Evolutionary conservation across 768 basidiomycete genomes (phyloP).

Genomic region (Russula ochroleuca): DNA sequence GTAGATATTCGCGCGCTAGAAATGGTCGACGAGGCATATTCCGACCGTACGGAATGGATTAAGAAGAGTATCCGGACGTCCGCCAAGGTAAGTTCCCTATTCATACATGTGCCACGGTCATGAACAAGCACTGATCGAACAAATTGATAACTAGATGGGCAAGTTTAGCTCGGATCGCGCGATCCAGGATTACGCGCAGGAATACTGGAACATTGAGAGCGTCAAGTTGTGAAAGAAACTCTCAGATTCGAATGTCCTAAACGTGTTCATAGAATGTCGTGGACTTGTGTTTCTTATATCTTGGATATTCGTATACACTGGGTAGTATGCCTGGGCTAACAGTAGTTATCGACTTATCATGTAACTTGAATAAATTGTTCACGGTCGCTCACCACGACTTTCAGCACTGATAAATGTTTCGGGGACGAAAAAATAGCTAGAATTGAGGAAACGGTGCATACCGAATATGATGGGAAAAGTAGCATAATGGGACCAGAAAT

Average conservation of each 20-base stretch:
- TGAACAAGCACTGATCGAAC: neutral
- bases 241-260: neutral
- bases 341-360: neutral
- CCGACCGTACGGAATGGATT: constrained; percentile 81
- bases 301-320: constrained; percentile 1
- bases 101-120: neutral
- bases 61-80: constrained; percentile 86
- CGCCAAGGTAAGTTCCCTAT: constrained; percentile 49
- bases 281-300: constrained; percentile 4
- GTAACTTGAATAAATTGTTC: constrained; percentile 1
- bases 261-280: constrained; percentile 10
- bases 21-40: constrained; percentile 88
- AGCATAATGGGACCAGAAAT: neutral
- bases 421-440: neutral
- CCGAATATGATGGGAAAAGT: neutral
- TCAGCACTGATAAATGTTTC: neutral
- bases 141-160: constrained; percentile 61
- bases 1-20: constrained; percentile 73
- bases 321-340: neutral
- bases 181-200: constrained; percentile 88
- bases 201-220: constrained; percentile 75
- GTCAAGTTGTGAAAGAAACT: constrained; percentile 21
- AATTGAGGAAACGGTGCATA: no score
- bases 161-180: constrained; percentile 95
- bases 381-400: neutral